Conservation (phyloP, 768 basidiomycete species). For the Crucibulum laeve region DNA sequence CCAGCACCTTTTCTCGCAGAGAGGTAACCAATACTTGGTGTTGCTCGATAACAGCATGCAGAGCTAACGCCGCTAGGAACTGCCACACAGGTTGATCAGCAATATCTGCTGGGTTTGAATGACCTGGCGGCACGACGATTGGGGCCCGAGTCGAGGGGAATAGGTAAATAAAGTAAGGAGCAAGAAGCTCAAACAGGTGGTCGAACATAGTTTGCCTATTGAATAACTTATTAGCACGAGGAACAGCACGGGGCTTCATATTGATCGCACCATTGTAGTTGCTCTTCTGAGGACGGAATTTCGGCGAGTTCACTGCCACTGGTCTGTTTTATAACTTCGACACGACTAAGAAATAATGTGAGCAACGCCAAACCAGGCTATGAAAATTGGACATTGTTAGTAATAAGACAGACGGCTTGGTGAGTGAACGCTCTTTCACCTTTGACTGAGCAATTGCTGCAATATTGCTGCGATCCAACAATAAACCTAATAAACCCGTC, state of each 20-base stretch:
- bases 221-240: no score
- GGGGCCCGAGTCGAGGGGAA: constrained; percentile 87
- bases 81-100: constrained; percentile 94
- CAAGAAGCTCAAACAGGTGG: constrained; percentile 76
- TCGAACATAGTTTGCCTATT: constrained; percentile 92
- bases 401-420: background rate
- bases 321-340: constrained; percentile 86
- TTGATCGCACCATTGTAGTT: constrained; percentile 66
- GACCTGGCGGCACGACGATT: constrained; percentile 28
- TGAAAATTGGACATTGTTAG: constrained; percentile 6
- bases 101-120: constrained; percentile 46
- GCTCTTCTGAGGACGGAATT: constrained; percentile 64
- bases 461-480: constrained; percentile 77
- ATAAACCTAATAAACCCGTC: constrained; percentile 78
- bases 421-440: constrained; percentile 38
- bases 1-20: constrained; percentile 89
- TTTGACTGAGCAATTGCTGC: constrained; percentile 71
- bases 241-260: no score
- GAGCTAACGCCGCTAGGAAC: constrained; percentile 84
- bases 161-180: constrained; percentile 70
- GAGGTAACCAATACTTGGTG: constrained; percentile 83
- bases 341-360: constrained; percentile 87
- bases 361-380: constrained; percentile 91
- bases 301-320: constrained; percentile 51
- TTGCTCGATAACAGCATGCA: constrained; percentile 81